A percentile compares a stretch with the other conserved stretches of the same genome.
phyloP scores from a whole-genome alignment of 2,329 filamentous ascomycete genomes.

The Pseudophaeomoniella oleicola region DNA sequence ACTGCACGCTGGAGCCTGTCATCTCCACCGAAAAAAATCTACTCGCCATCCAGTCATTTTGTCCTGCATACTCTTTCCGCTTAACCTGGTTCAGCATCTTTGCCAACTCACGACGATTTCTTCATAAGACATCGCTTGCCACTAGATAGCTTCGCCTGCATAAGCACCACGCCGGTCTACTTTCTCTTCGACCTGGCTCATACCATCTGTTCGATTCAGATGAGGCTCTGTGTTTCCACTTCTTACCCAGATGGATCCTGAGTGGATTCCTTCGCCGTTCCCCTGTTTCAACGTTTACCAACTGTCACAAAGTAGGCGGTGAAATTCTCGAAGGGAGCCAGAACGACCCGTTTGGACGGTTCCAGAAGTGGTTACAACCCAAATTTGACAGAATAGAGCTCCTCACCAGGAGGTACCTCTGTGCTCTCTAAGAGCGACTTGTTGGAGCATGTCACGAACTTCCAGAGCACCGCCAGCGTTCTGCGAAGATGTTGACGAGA shows the following conservation, averaged over 20 bases:
- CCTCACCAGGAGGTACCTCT: neutral
- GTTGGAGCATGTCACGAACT: neutral
- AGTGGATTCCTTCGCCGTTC: neutral
- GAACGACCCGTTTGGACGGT: too few species aligned
- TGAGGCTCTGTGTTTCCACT: neutral
- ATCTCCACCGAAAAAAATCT: too few species aligned
- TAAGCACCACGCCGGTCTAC: neutral
- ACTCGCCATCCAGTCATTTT: too few species aligned
- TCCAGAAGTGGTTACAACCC: too few species aligned
- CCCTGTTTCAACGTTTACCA: too few species aligned
- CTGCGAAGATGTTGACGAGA: constrained; percentile 34
- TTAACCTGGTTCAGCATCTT: too few species aligned
- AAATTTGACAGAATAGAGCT: neutral
- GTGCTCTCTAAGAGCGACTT: neutral
- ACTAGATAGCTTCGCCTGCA: neutral
- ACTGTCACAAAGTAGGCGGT: too few species aligned
- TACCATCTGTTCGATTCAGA: neutral
- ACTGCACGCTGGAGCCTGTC: too few species aligned
- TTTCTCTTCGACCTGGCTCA: neutral
- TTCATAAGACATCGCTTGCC: neutral
- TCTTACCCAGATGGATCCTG: neutral
- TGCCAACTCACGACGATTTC: neutral
- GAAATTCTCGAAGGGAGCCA: too few species aligned
- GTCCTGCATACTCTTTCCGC: too few species aligned
- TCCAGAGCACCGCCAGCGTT: constrained; percentile 22